A percentile compares a stretch with the other conserved stretches of the same genome.
phyloP scores from a whole-genome alignment of 2,329 filamentous ascomycete genomes.

The Alternaria brassicae region DNA sequence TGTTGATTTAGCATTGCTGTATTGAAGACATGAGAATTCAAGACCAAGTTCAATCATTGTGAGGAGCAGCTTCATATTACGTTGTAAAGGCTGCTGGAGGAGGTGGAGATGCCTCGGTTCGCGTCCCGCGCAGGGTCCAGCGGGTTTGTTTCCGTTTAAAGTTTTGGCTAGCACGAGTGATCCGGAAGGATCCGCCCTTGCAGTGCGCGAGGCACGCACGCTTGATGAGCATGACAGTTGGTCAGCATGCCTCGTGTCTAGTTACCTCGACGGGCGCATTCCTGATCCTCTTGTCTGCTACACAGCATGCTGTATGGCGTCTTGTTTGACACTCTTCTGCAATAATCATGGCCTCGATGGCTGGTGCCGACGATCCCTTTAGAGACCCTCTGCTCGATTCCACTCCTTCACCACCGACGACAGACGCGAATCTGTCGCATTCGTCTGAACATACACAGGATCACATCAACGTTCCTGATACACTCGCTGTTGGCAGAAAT shows the following conservation, averaged over 20 bases:
- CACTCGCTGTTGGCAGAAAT: slow-evolving; percentile 63
- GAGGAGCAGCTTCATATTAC: neutral
- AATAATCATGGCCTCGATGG: slow-evolving; percentile 31
- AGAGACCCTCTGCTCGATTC: slow-evolving; percentile 11
- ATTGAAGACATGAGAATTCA: slow-evolving; percentile 15
- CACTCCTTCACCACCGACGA: slow-evolving; percentile 39
- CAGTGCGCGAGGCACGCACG: neutral
- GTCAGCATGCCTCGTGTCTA: slow-evolving; percentile 4
- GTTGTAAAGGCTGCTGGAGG: neutral
- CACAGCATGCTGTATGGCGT: slow-evolving; percentile 12
- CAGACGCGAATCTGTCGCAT: slow-evolving; percentile 20
- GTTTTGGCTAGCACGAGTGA: slow-evolving; percentile 13
- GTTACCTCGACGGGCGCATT: neutral
- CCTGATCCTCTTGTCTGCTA: neutral
- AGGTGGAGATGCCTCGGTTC: slow-evolving; percentile 15
- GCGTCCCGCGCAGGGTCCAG: slow-evolving; percentile 15
- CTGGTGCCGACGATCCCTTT: slow-evolving; percentile 11
- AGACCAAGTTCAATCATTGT: neutral
- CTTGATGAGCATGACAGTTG: slow-evolving; percentile 7
- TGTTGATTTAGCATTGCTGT: slow-evolving; percentile 24
- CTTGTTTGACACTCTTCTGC: slow-evolving; percentile 4
- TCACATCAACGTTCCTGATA: slow-evolving; percentile 40
- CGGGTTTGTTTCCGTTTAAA: slow-evolving; percentile 11
- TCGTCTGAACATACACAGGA: slow-evolving; percentile 8
- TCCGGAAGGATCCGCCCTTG: slow-evolving; percentile 18